A percentile compares a stretch with the other conserved stretches of the same genome.
Conservation (phyloP, 768 basidiomycete species). For the Auricularia auricula-judae region DNA sequence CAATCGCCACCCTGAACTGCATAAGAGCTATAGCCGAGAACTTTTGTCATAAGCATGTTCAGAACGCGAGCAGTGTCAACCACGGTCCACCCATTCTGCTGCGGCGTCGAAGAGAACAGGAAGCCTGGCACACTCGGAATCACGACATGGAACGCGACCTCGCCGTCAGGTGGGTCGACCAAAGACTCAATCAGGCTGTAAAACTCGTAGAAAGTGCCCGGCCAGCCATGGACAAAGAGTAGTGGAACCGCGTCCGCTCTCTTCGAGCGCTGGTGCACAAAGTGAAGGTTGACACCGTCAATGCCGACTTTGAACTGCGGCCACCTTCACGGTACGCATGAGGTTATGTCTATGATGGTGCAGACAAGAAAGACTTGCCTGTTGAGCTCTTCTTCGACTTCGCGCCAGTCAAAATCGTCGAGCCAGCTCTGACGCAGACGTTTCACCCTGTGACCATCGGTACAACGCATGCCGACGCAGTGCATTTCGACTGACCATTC, state of each 20-base stretch:
- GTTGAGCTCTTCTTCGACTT: constrained; percentile 5
- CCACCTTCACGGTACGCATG: not conserved
- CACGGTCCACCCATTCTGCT: not conserved
- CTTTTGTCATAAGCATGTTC: not conserved
- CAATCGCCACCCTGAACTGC: not conserved
- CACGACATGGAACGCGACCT: constrained; percentile 24
- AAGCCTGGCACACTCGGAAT: not conserved
- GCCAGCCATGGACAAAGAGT: constrained; percentile 14
- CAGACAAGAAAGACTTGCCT: not conserved
- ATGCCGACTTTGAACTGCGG: not conserved
- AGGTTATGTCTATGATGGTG: not conserved
- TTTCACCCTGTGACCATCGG: not conserved
- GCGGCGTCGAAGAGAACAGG: not conserved
- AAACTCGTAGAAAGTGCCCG: constrained; percentile 28
- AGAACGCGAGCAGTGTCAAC: not conserved
- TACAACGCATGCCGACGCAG: no score
- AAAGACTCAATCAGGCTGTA: constrained; percentile 18
- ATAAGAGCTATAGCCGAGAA: not conserved
- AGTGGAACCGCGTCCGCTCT: constrained; percentile 7
- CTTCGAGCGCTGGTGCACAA: constrained; percentile 7
- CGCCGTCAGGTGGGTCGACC: constrained; percentile 17
- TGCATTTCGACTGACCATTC: not conserved
- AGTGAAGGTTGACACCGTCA: constrained; percentile 8
- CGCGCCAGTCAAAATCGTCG: constrained; percentile 6
- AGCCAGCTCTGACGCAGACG: not conserved